Evolutionary conservation across 345 rosid genomes (phyloP), one percentile per base, ranked within the genome.

Genomic region (Theobroma cacao): DNA sequence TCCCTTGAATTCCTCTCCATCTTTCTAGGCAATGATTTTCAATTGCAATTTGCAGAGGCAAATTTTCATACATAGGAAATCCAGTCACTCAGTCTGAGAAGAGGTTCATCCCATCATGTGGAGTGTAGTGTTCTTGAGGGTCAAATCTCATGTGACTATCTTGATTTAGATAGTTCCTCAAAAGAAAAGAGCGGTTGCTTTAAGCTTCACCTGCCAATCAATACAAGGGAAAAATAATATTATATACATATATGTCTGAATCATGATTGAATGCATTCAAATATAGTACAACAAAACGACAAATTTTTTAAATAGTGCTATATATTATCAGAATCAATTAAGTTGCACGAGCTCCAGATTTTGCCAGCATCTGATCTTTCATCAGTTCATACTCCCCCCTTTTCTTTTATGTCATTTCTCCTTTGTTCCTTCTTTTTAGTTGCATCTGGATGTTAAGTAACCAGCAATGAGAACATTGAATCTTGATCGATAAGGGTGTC

Each of bases 81-180:
- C 7, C 7, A 50, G n/a, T 15, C 22, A 24, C 15, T 61, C n/a
- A 15, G 22, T 17, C 11, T 20, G 36, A 38, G 52, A 41, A 38
- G 9, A 62, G 28, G 0, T 4, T 7, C 5, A 20, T 59, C 20
- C 9, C n/a, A n/a, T 60, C 76, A 80, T 77, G 74, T 80, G 83
- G 74, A 50, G 53, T 77, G 80, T 72, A 59, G 65, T 73, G 76
- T 72, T 79, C 33, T 66, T 65, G 61, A 47, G 22, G 66, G 85
- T 73, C 80, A 59, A 79, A 58, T 60, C 69, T 65, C 34, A 33
- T n/a, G 81, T 68, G 72, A 66, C 60, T 77, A n/a, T 40, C 36
- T 61, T 83, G 86, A 83, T 69, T 33, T 52, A n/a, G 81, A 80
- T 83, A 67, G 81, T 73, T 83, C 81, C 59, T 63, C 18, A 2